phyloP scores from a whole-genome alignment of 2,329 filamentous ascomycete genomes.

The Botrytis sinoallii region DNA sequence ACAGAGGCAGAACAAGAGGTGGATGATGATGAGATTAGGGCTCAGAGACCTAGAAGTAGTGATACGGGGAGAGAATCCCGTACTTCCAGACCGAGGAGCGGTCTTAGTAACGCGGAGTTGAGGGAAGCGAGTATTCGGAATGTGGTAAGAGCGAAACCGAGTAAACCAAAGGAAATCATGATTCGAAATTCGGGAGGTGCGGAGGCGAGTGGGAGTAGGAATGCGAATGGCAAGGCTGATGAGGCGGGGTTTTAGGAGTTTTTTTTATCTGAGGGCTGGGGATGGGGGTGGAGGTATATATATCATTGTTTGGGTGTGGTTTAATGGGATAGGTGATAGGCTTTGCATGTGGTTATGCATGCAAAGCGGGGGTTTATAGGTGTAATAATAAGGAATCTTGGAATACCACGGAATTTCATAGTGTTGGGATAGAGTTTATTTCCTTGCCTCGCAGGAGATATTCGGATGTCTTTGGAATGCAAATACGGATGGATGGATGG shows the following conservation, averaged over 20 bases:
- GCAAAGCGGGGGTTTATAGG: background rate
- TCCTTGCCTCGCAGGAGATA: no score
- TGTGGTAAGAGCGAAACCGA: constrained; percentile 2
- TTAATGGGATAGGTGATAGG: background rate
- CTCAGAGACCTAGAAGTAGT: constrained; percentile 7
- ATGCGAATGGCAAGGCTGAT: constrained; percentile 6
- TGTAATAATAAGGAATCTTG: background rate
- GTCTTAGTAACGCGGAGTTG: constrained; percentile 16
- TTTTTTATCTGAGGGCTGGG: background rate
- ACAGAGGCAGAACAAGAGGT: background rate
- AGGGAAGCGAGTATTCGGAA: constrained; percentile 18
- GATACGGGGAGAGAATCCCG: background rate
- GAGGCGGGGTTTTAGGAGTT: background rate
- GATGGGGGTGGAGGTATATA: no score
- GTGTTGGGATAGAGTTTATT: no score
- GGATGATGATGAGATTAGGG: background rate
- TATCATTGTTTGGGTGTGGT: background rate
- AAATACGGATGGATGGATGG: background rate
- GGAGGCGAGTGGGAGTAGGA: background rate
- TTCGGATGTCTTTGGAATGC: background rate
- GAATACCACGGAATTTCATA: no score
- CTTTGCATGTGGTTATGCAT: background rate
- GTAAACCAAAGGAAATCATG: constrained; percentile 5
- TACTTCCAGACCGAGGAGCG: constrained; percentile 15
- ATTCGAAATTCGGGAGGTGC: background rate